Percentiles rank a stretch among this genome's conserved stretches.
phyloP scores from a whole-genome alignment of 805 yeast species.

The Starmerella apicola region DNA sequence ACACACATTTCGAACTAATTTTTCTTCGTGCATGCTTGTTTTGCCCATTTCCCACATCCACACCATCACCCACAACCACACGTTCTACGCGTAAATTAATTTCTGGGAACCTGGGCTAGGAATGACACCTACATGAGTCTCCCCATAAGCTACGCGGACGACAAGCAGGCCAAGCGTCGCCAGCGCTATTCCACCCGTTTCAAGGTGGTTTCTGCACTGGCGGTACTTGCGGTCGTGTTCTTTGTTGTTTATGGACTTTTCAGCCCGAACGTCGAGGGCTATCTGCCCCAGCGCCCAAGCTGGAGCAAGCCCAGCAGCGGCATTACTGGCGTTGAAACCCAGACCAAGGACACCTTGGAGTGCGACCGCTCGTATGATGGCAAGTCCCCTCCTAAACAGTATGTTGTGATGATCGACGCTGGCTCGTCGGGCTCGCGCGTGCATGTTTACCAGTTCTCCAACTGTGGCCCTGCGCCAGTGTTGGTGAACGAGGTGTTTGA shows the following conservation, averaged over 20 bases:
- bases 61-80: too few species aligned
- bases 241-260: background rate
- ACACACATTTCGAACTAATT: too few species aligned
- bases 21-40: too few species aligned
- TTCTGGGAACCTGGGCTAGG: background rate
- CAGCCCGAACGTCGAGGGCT: background rate
- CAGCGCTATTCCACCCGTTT: constrained; percentile 6
- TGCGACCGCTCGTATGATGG: constrained; percentile 31
- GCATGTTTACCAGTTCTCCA: constrained; percentile 84
- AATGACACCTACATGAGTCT: constrained; percentile 1
- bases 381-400: constrained; percentile 38
- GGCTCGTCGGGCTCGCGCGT: constrained; percentile 96
- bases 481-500: constrained; percentile 70
- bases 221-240: constrained; percentile 1
- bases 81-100: background rate
- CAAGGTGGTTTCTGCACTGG: constrained; percentile 5
- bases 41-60: too few species aligned
- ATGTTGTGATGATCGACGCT: constrained; percentile 91
- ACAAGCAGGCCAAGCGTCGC: constrained; percentile 13
- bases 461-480: constrained; percentile 72
- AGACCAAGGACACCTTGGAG: constrained; percentile 3
- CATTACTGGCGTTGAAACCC: background rate
- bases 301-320: background rate
- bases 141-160: constrained; percentile 15
- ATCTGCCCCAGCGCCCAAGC: constrained; percentile 2